Evolutionary conservation across 345 rosid species (phyloP), one percentile per base, ranked within the genome.

Genomic region (Eucalyptus marginata): DNA sequence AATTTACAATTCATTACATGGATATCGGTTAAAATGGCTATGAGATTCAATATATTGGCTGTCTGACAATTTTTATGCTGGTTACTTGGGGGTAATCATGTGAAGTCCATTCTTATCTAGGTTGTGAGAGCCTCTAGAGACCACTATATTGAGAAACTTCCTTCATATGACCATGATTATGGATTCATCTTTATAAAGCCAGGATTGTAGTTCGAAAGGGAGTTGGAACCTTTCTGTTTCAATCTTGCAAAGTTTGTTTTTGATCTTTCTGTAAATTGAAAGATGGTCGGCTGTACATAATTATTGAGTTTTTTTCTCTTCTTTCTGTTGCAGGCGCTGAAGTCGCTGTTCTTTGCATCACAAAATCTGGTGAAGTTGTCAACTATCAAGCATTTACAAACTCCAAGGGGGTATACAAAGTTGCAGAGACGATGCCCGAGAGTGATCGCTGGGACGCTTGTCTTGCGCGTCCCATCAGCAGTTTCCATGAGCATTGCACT

Each of bases 391-490:
- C 99, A 31, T 98, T 98, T 90, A 96, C 98, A 88, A 94, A 97
- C 88, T 92, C 96, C 2, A 96, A 93, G 90, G 99, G 99, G 54
- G 86, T 95, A 27, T 98, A 98, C 93, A 93, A 94, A 3, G 98
- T 98, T 12, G 99, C 98, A 2, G 99, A 98, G 92, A 98, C 99
- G 85, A 97, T 98, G 99, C 97, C 99, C 3, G 96, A 96, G 93
- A 97, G 98, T 44, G 97, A 98, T 79, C 95, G 98, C 27, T 97
- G 99, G 99, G 98, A 96, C 56, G 98, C 99, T 13, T 98, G 99
- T 89, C 93, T 97, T 47, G 95, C 98, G 4, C 93, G 99, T 71
- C 97, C 99, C 4, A 96, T 96, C 52, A 97, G 97, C 92, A 97
- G 99, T 86, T 98, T 95, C 94, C 94, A 97, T 87, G 97, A 95